A percentile compares a stretch with the other conserved stretches of the same genome.
Evolutionary conservation across 176 grass and related monocot species (phyloP).

Genomic region (Triticum monococcum): DNA sequence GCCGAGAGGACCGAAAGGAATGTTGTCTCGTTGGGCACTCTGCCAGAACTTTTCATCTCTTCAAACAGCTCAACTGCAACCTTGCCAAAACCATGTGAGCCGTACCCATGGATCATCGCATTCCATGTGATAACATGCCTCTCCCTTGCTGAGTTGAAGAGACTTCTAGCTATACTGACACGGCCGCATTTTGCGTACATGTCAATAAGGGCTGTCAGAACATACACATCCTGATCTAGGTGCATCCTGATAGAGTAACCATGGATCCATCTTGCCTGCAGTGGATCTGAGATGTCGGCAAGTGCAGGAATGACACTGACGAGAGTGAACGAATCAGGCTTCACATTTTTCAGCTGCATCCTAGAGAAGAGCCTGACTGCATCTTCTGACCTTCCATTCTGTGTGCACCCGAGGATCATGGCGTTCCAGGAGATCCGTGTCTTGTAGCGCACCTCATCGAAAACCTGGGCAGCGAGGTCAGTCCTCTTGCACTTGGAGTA

Average conservation of each 20-base stretch:
- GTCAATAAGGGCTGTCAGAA: conserved; percentile 59
- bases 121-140: conserved; percentile 70
- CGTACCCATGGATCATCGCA: conserved; percentile 61
- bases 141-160: conserved; percentile 44
- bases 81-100: conserved; percentile 58
- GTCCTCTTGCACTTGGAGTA: conserved; percentile 53
- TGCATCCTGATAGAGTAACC: conserved; percentile 50
- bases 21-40: conserved; percentile 45
- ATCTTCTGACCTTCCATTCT: conserved; percentile 44
- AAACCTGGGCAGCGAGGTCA: conserved; percentile 40
- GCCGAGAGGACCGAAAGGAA: conserved; percentile 55
- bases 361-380: conserved; percentile 48
- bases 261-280: conserved; percentile 66
- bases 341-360: conserved; percentile 52
- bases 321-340: conserved; percentile 60
- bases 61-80: conserved; percentile 53
- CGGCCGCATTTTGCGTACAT: conserved; percentile 55
- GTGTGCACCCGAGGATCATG: conserved; percentile 58
- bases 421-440: conserved; percentile 62
- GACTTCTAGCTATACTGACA: conserved; percentile 36
- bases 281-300: conserved; percentile 49
- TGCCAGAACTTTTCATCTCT: conserved; percentile 45
- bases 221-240: conserved; percentile 46
- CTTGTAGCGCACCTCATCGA: conserved; percentile 33
- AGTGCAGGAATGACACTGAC: conserved; percentile 59